Conservation (phyloP, 225 moss, liverwort and hornwort genomes). For the Antitrichia curtipendula region DNA sequence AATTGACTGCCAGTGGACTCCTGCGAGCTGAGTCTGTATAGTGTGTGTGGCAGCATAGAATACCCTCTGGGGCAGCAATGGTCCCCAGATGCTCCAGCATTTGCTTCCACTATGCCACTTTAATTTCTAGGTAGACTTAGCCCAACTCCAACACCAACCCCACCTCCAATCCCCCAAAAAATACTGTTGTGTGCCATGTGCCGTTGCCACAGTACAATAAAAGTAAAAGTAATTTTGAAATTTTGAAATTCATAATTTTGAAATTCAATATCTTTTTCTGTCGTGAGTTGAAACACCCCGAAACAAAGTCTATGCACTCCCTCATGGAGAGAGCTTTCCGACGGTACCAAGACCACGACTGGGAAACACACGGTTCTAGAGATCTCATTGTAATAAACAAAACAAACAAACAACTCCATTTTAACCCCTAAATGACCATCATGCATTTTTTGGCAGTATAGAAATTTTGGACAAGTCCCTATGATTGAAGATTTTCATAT, state of each 20-base stretch:
- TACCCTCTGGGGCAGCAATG: constrained; percentile 30
- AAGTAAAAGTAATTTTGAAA: background rate
- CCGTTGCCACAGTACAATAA: background rate
- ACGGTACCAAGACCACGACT: fast-evolving
- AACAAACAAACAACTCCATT: background rate
- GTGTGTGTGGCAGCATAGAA: constrained; percentile 29
- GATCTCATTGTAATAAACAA: background rate
- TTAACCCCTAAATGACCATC: no score
- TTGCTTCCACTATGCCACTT: constrained; percentile 5
- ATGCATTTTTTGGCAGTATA: no score
- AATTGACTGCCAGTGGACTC: background rate
- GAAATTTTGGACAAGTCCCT: no score
- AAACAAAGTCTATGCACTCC: background rate
- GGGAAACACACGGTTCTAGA: fast-evolving
- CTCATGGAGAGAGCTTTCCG: fast-evolving
- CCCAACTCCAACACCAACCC: no score
- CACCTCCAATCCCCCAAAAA: no score
- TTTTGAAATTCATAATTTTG: no score
- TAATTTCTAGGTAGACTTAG: background rate
- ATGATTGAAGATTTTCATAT: no score
- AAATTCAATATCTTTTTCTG: no score
- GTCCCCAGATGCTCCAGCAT: constrained; percentile 19
- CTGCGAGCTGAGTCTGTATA: background rate
- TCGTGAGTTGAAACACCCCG: no score
- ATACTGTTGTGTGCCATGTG: no score